phyloP scores from a whole-genome alignment of 805 yeast genomes.

The Pichia rugopelliculosa region DNA sequence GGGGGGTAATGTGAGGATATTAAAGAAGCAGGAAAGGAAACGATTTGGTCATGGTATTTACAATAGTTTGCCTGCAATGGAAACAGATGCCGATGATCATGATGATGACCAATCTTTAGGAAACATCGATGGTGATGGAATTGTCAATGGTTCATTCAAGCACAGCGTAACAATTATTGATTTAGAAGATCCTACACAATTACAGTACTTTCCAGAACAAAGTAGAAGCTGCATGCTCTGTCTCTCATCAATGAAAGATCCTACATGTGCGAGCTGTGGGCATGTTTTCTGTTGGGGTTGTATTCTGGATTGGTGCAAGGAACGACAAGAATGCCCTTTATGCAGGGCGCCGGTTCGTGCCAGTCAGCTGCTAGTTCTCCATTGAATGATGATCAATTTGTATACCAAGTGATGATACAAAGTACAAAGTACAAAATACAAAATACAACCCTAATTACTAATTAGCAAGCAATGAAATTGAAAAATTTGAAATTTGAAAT shows the following conservation, averaged over 20 bases:
- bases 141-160: background rate
- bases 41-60: background rate
- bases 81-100: background rate
- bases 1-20: background rate
- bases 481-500: background rate
- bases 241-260: constrained; percentile 68
- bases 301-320: constrained; percentile 82
- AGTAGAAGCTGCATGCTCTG: constrained; percentile 83
- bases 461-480: too few species aligned
- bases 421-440: too few species aligned
- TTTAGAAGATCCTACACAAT: constrained; percentile 45
- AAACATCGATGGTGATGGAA: too few species aligned
- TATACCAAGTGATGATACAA: too few species aligned
- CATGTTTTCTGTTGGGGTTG: constrained; percentile 93
- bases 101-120: background rate
- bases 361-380: constrained; percentile 54
- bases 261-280: constrained; percentile 85
- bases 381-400: too few species aligned
- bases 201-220: constrained; percentile 62
- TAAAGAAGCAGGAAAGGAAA: background rate
- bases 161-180: constrained; percentile 29
- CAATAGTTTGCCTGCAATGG: background rate
- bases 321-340: constrained; percentile 83
- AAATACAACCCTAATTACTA: too few species aligned
- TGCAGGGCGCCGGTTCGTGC: constrained; percentile 68